Base-by-base conservation (phyloP, 345 rosid genomes). In the Hirschfeldia incana region DNA sequence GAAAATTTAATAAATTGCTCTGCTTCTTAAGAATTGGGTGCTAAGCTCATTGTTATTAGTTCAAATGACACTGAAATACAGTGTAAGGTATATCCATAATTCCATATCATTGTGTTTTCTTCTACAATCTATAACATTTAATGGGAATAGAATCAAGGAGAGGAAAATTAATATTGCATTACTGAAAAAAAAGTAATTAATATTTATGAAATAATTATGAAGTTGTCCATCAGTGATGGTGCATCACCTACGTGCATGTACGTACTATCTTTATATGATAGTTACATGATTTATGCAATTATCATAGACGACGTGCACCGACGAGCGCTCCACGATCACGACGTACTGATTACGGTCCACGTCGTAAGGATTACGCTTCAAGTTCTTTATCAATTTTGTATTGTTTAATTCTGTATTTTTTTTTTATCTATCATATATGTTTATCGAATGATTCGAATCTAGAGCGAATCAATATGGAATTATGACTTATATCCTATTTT, bases 271-370 rank as follows among this genome's bases (percentile, higher is more conserved):
- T 66, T 65, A 58, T 33, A 59, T 72, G 63, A 78, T 72, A 58
- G 73, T 53, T 62, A 73, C 78, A 51, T 74, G 70, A 79, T 79
- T 61, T 74, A 34, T 68, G 70, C 78, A 68, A 74, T 74, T 67
- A 79, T 79, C 66, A 79, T 66, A 32, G 57, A n/a, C 82, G 74
- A 73, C 78, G 82, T 79, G 82, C 75, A 62, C 63, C 78, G 70
- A 74, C 70, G 82, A 74, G 82, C 78, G 78, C 70, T 53, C 37
- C 78, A 73, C 78, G 69, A 42, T 72, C 64, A 73, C 78, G 46
- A 67, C 78, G 69, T 78, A 79, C 61, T 9, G 36, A 30, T 78
- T 71, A 78, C 81, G 72, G 67, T 72, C 75, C 75, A 76, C 74
- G 62, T 61, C 80, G 63, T 77, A 26, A 62, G 57, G 65, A 13